A percentile compares a stretch with the other conserved stretches of the same genome.
phyloP scores from a whole-genome alignment of 176 grass and related monocot genomes.

The Triticum urartu region DNA sequence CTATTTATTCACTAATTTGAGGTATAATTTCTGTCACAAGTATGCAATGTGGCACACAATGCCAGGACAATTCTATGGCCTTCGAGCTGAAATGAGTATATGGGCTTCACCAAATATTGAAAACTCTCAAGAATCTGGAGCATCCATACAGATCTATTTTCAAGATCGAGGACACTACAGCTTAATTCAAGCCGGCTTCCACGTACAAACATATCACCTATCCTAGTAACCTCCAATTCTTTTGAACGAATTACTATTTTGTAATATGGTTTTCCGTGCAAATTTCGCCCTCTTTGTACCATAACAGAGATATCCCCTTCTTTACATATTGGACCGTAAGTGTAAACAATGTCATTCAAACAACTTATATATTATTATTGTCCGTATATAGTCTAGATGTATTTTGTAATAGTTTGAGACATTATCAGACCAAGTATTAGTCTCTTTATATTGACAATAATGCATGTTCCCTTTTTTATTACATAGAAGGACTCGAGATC shows the following conservation, averaged over 20 bases:
- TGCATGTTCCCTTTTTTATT: background rate
- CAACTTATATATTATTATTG: too few species aligned
- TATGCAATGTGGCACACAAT: background rate
- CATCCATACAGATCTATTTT: background rate
- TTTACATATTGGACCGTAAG: conserved; percentile 46
- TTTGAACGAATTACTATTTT: too few species aligned
- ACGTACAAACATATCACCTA: conserved; percentile 5
- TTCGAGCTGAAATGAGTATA: conserved; percentile 12
- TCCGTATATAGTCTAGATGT: too few species aligned
- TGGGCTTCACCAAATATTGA: conserved; percentile 15
- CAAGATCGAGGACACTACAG: background rate
- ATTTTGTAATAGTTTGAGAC: too few species aligned
- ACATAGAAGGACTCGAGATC: background rate
- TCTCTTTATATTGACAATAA: background rate
- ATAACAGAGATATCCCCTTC: conserved; percentile 36
- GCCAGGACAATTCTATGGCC: conserved; percentile 1
- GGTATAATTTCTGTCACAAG: background rate
- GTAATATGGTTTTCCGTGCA: background rate
- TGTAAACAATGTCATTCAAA: too few species aligned
- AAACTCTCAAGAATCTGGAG: conserved; percentile 2
- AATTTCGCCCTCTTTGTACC: conserved; percentile 15
- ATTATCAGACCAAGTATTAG: too few species aligned
- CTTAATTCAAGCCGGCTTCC: conserved; percentile 14
- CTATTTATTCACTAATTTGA: background rate
- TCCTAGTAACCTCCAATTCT: background rate